These are phyloP conservation scores for Annona cherimola DNA, from an alignment of 164 flowering plant species.

Conservation along the genomic window DNA sequence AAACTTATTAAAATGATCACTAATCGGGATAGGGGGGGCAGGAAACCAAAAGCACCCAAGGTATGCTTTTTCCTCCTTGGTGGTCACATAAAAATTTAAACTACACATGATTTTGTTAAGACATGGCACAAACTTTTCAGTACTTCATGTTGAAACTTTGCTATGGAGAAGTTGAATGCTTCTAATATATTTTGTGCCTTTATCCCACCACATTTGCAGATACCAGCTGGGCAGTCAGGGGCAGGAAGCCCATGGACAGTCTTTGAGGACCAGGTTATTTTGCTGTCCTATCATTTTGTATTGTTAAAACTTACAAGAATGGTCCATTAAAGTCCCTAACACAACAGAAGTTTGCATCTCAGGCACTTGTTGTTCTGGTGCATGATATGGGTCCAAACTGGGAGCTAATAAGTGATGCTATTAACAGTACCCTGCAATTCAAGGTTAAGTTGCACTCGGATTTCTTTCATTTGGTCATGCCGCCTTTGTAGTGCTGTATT, in stretches of 20 bases:
- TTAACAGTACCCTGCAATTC: conserved; percentile 75
- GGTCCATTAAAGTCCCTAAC: background rate
- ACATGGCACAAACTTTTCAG: background rate
- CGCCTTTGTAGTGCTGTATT: background rate
- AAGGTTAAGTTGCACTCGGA: conserved; percentile 44
- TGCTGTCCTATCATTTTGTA: background rate
- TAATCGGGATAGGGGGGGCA: conserved; percentile 71
- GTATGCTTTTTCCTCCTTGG: conserved; percentile 28
- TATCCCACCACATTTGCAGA: conserved; percentile 32
- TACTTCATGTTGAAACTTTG: background rate
- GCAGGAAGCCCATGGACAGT: conserved; percentile 75
- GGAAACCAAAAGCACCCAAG: conserved; percentile 69
- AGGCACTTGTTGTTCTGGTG: conserved; percentile 98
- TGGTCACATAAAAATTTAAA: background rate
- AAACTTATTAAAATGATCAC: conserved; percentile 61
- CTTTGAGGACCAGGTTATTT: conserved; percentile 81
- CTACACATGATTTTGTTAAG: background rate
- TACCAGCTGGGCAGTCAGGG: conserved; percentile 53
- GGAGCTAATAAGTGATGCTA: conserved; percentile 97
- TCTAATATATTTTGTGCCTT: background rate
- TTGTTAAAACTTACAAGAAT: background rate
- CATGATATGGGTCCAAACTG: conserved; percentile 99
- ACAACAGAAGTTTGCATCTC: conserved; percentile 8
- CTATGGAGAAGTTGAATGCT: background rate
- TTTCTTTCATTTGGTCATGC: conserved; percentile 1